Conservation (phyloP, 306 rosid species). For the Quillaja saponaria region DNA sequence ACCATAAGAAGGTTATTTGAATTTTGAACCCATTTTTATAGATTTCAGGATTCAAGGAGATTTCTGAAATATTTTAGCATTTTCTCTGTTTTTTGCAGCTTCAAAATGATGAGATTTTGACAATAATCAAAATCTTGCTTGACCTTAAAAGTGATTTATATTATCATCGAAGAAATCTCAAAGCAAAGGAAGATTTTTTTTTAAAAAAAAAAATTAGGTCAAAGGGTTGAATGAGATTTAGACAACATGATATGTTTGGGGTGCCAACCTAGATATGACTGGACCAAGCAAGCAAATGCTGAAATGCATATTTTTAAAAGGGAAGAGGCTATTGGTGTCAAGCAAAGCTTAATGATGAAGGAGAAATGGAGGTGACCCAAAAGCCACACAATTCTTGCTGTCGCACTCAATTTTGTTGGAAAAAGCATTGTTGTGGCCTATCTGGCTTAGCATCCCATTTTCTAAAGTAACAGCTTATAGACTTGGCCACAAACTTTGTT, state of each 20-base stretch:
- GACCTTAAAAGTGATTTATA: not conserved
- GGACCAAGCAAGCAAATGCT: conserved; percentile 12
- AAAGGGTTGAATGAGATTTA: conserved; percentile 31
- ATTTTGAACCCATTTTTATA: too few relatives aligned
- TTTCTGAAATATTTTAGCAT: too few relatives aligned
- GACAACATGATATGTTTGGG: conserved; percentile 20
- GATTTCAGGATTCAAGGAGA: too few relatives aligned
- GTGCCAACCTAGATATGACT: conserved; percentile 30
- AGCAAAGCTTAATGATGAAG: conserved; percentile 40
- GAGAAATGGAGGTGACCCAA: conserved; percentile 24
- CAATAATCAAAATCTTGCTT: conserved; percentile 7
- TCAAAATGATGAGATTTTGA: conserved; percentile 20
- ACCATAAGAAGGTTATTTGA: too few relatives aligned
- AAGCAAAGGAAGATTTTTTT: conserved; percentile 2
- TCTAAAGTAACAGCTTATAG: conserved; percentile 23
- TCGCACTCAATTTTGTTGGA: conserved; percentile 40
- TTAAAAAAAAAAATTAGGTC: conserved; percentile 19
- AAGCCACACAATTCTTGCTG: conserved; percentile 1
- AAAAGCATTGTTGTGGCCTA: conserved; percentile 20
- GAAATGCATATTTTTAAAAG: not conserved
- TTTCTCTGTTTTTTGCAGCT: not conserved
- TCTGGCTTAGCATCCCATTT: conserved; percentile 24
- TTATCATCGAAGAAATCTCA: conserved; percentile 28
- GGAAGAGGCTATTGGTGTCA: conserved; percentile 33
- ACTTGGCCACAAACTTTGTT: conserved; percentile 25